Conservation (phyloP, 306 rosid genomes). For the Quercus gilva region DNA sequence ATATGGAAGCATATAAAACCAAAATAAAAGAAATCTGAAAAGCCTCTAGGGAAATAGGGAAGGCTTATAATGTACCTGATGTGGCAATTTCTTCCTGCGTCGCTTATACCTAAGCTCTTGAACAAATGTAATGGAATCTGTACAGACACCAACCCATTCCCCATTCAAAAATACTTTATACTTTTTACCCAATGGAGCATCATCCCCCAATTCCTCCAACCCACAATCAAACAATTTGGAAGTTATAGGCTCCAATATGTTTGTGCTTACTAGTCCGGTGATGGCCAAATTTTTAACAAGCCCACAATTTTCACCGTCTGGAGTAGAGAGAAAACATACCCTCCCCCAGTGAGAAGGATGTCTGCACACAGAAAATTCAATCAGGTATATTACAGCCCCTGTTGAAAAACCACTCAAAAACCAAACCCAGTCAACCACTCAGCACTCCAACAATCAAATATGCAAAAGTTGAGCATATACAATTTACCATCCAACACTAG, state of each 20-base stretch:
- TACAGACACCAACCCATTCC: slow-evolving; percentile 89
- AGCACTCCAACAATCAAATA: background rate
- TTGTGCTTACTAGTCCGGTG: slow-evolving; percentile 80
- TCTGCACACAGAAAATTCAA: slow-evolving; percentile 52
- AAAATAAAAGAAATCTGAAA: slow-evolving; percentile 14
- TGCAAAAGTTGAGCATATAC: background rate
- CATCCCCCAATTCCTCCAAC: slow-evolving; percentile 73
- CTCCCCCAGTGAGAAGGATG: slow-evolving; percentile 99
- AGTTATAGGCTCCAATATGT: slow-evolving; percentile 36
- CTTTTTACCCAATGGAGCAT: slow-evolving; percentile 54
- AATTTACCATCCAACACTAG: background rate
- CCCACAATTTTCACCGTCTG: slow-evolving; percentile 99
- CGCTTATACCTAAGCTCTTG: slow-evolving; percentile 52
- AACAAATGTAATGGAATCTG: slow-evolving; percentile 61
- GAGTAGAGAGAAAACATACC: slow-evolving; percentile 94
- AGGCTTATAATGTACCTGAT: slow-evolving; percentile 59
- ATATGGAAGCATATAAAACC: slow-evolving; percentile 15
- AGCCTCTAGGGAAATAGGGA: background rate
- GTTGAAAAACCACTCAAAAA: slow-evolving; percentile 1
- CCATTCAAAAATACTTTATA: slow-evolving; percentile 79
- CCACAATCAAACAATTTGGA: slow-evolving; percentile 56
- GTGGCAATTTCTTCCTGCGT: slow-evolving; percentile 54
- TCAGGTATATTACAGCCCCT: slow-evolving; percentile 15
- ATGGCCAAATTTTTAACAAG: slow-evolving; percentile 85
- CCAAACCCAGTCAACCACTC: background rate